Percentiles rank a stretch among this genome's conserved stretches.
phyloP scores from a whole-genome alignment of 805 yeast species.

The Wickerhamiella occidentalis region DNA sequence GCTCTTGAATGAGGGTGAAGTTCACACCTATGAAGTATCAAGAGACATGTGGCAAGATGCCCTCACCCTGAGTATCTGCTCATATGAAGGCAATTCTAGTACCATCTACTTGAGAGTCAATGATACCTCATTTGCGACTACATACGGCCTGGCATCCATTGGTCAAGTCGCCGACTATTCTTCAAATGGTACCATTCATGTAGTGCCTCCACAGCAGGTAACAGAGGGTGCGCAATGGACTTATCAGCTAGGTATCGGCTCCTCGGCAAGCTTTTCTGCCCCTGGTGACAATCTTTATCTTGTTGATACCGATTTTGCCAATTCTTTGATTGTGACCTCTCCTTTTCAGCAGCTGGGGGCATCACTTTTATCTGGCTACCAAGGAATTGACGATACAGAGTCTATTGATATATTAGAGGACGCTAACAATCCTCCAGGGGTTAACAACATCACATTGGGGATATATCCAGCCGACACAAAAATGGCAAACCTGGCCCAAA shows the following conservation, averaged over 20 bases:
- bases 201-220: conserved; percentile 11
- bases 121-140: not conserved
- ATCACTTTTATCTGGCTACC: conserved; percentile 6
- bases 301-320: conserved; percentile 57
- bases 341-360: conserved; percentile 15
- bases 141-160: not conserved
- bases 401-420: not conserved
- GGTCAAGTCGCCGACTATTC: not conserved
- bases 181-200: conserved; percentile 12
- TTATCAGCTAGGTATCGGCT: conserved; percentile 47
- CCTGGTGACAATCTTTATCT: conserved; percentile 27
- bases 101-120: not conserved
- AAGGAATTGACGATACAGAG: not conserved
- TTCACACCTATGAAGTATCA: conserved; percentile 23
- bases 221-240: conserved; percentile 33
- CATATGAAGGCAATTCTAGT: not conserved
- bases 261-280: conserved; percentile 26
- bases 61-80: conserved; percentile 13
- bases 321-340: conserved; percentile 50
- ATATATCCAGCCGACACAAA: not conserved
- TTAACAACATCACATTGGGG: conserved; percentile 20
- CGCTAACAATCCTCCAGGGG: conserved; percentile 13
- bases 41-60: conserved; percentile 15
- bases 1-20: conserved; percentile 11
- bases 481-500: conserved; percentile 32